phyloP scores from a whole-genome alignment of 495 filamentous ascomycete genomes.

The Xylaria telfairii region DNA sequence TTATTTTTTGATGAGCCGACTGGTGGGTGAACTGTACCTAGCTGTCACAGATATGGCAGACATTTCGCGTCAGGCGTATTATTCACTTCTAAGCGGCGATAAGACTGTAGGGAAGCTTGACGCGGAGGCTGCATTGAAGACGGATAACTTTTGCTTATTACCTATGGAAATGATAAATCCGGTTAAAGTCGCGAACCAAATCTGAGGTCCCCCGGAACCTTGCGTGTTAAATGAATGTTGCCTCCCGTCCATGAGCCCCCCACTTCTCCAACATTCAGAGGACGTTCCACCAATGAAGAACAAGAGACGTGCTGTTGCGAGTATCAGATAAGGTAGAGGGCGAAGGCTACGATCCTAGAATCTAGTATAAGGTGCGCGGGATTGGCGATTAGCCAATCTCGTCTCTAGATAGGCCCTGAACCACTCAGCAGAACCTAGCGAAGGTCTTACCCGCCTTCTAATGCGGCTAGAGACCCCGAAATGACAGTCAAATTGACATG shows the following conservation, averaged over 20 bases:
- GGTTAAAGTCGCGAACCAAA: conserved; percentile 19
- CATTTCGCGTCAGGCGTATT: background rate
- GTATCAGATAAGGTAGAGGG: conserved; percentile 12
- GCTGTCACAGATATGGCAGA: background rate
- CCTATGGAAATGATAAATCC: conserved; percentile 23
- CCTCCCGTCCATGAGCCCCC: conserved; percentile 4
- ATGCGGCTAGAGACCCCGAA: background rate
- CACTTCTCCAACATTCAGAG: conserved; percentile 20
- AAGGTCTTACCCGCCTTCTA: background rate
- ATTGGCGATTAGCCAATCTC: background rate
- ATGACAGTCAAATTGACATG: conserved; percentile 8
- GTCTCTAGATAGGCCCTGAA: background rate
- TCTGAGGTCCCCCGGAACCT: conserved; percentile 3
- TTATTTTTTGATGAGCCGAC: conserved; percentile 13
- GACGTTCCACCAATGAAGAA: conserved; percentile 3
- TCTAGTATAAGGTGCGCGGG: background rate
- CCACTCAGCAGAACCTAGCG: background rate
- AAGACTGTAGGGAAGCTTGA: background rate
- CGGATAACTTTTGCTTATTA: conserved; percentile 17
- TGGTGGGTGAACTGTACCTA: background rate
- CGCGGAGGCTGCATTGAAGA: conserved; percentile 11
- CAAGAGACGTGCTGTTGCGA: background rate
- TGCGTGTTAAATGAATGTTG: background rate
- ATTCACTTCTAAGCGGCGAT: background rate
- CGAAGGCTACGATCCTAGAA: background rate